Evolutionary conservation across 177 flowering plant species (phyloP).

Genomic region (Vitis hybrid): DNA sequence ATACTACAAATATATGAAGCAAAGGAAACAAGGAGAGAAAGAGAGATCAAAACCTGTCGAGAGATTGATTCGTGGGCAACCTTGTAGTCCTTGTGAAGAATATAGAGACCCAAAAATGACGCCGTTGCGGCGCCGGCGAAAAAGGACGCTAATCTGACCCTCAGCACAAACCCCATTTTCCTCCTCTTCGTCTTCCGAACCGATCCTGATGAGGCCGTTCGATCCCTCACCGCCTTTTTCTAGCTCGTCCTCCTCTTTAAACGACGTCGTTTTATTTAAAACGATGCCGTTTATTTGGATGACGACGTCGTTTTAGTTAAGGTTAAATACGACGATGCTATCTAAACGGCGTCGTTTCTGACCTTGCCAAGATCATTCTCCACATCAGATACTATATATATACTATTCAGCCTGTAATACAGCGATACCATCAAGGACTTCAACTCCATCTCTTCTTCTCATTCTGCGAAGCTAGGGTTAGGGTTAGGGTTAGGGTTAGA

Average conservation of each 20-base stretch:
- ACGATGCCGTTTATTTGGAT: no score
- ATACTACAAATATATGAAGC: background rate
- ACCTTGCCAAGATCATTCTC: background rate
- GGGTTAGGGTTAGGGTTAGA: background rate
- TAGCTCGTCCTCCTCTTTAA: background rate
- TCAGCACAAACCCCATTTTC: conserved; percentile 73
- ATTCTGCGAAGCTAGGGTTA: conserved; percentile 2
- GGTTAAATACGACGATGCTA: background rate
- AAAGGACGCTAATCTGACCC: conserved; percentile 81
- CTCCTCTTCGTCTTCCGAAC: conserved; percentile 6
- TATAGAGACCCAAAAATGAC: conserved; percentile 54
- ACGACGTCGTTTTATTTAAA: background rate
- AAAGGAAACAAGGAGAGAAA: background rate
- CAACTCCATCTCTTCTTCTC: background rate
- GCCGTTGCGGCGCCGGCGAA: conserved; percentile 84
- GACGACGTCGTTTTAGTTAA: background rate
- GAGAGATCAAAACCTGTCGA: conserved; percentile 46
- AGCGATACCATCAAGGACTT: background rate
- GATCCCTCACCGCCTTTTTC: background rate
- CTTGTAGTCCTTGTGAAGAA: conserved; percentile 78
- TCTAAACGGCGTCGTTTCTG: no score
- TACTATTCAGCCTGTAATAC: background rate
- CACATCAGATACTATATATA: background rate
- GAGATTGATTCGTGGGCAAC: conserved; percentile 61
- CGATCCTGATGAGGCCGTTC: background rate